Percentiles rank a stretch among this genome's conserved stretches.
These are phyloP conservation scores for Monocercomonoides exilis DNA, from an alignment of 78 protist genomes.

Conservation along the genomic window DNA sequence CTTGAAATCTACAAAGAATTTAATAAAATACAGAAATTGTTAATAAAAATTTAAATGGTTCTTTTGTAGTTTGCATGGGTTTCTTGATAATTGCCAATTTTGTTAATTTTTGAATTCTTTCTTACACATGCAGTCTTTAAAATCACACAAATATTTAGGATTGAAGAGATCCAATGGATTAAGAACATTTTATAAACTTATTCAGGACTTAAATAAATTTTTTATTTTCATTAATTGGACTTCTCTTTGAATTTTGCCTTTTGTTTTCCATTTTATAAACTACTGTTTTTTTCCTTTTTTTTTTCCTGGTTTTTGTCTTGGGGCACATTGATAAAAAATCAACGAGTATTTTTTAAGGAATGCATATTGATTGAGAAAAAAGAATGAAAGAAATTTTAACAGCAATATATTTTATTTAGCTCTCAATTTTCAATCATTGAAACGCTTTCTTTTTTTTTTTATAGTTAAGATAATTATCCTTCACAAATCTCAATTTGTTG, in stretches of 20 bases:
- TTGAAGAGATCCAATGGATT: constrained; percentile 88
- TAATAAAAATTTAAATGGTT: constrained; percentile 71
- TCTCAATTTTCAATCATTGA: too few relatives aligned
- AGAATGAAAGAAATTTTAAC: too few relatives aligned
- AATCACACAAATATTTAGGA: constrained; percentile 64
- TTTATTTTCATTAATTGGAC: constrained; percentile 75
- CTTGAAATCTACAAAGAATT: constrained; percentile 83
- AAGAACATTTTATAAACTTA: constrained; percentile 78
- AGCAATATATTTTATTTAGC: too few relatives aligned
- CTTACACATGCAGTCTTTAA: constrained; percentile 71
- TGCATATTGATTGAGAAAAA: too few relatives aligned
- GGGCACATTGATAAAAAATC: not conserved
- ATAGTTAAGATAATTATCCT: too few relatives aligned
- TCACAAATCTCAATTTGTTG: too few relatives aligned
- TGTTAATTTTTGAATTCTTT: constrained; percentile 10
- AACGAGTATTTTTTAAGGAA: not conserved
- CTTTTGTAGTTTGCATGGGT: constrained; percentile 44
- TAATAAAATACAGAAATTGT: constrained; percentile 79
- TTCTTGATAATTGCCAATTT: too few relatives aligned
- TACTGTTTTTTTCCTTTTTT: not conserved
- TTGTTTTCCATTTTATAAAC: not conserved
- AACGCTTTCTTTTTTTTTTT: too few relatives aligned
- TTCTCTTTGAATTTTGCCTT: constrained; percentile 82
- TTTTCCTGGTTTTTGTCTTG: not conserved
- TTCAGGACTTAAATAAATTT: constrained; percentile 82